These are phyloP conservation scores for Mytilinidion resinicola DNA, from an alignment of 495 filamentous ascomycete genomes.

Conservation along the genomic window DNA sequence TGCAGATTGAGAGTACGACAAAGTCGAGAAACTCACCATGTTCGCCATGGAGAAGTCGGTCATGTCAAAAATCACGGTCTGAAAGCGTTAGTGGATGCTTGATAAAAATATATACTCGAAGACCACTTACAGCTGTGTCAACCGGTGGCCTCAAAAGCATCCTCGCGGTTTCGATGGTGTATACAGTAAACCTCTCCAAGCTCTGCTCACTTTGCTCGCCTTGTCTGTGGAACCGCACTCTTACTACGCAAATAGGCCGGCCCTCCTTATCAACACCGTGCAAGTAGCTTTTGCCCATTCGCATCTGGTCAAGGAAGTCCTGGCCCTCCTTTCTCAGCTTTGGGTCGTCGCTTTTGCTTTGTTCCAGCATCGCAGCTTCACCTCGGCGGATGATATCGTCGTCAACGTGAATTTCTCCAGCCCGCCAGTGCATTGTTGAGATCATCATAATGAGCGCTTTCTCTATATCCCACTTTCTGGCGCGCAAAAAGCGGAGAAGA, in stretches of 20 bases:
- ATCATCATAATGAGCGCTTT: slow-evolving; percentile 91
- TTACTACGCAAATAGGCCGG: slow-evolving; percentile 79
- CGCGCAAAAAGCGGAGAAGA: slow-evolving; percentile 81
- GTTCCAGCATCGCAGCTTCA: slow-evolving; percentile 58
- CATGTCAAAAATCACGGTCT: slow-evolving; percentile 93
- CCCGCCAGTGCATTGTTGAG: slow-evolving; percentile 87
- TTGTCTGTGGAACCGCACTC: slow-evolving; percentile 71
- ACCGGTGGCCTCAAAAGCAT: slow-evolving; percentile 71
- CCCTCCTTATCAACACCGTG: slow-evolving; percentile 82
- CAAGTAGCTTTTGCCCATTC: slow-evolving; percentile 91
- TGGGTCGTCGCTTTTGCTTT: slow-evolving; percentile 50
- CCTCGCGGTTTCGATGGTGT: slow-evolving; percentile 86
- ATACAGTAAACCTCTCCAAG: slow-evolving; percentile 85
- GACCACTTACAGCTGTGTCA: slow-evolving; percentile 77
- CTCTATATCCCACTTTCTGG: slow-evolving; percentile 93
- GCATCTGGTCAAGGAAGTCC: slow-evolving; percentile 78
- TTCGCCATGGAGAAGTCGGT: slow-evolving; percentile 86
- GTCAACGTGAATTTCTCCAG: slow-evolving; percentile 74
- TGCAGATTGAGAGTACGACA: background rate
- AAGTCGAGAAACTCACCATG: slow-evolving; percentile 56
- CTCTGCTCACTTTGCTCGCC: slow-evolving; percentile 75
- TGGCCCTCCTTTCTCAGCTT: slow-evolving; percentile 59
- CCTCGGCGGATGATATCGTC: slow-evolving; percentile 77
- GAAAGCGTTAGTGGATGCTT: slow-evolving; percentile 9
- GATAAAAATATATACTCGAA: background rate